Percentiles rank a stretch among this genome's conserved stretches.
phyloP scores from a whole-genome alignment of 2,329 filamentous ascomycete species.

The Botrytis deweyae region DNA sequence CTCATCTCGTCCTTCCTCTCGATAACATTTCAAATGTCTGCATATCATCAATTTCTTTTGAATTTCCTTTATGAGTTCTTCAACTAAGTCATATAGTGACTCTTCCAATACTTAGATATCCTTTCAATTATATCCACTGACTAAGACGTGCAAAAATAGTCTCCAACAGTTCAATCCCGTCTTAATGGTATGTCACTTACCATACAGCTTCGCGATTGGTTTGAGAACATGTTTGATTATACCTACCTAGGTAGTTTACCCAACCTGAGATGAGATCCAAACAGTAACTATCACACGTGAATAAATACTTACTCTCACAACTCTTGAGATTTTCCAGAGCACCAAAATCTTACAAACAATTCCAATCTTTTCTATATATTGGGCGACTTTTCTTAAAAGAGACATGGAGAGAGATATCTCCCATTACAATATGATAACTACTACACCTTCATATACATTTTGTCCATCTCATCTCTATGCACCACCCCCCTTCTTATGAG shows the following conservation, averaged over 20 bases:
- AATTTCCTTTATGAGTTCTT: too few species aligned
- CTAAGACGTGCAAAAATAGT: neutral
- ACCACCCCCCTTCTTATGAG: accelerated
- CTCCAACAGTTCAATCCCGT: neutral
- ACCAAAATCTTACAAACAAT: neutral
- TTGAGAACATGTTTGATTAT: neutral
- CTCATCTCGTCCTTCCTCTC: neutral
- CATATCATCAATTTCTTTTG: neutral
- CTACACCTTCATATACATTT: too few species aligned
- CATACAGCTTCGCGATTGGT: neutral
- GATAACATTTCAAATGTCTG: neutral
- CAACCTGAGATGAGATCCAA: neutral
- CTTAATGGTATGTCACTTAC: neutral
- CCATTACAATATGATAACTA: neutral
- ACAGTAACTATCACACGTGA: accelerated
- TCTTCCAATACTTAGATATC: neutral
- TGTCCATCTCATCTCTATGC: neutral
- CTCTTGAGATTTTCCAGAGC: neutral
- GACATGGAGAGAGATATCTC: neutral
- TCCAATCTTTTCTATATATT: neutral
- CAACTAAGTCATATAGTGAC: too few species aligned
- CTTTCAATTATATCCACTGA: neutral
- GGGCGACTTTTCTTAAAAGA: neutral
- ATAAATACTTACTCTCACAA: neutral
- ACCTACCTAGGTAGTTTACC: neutral